These are phyloP conservation scores for Vanrija humicola DNA, from an alignment of 1,284 basidiomycete genomes.

Conservation along the genomic window DNA sequence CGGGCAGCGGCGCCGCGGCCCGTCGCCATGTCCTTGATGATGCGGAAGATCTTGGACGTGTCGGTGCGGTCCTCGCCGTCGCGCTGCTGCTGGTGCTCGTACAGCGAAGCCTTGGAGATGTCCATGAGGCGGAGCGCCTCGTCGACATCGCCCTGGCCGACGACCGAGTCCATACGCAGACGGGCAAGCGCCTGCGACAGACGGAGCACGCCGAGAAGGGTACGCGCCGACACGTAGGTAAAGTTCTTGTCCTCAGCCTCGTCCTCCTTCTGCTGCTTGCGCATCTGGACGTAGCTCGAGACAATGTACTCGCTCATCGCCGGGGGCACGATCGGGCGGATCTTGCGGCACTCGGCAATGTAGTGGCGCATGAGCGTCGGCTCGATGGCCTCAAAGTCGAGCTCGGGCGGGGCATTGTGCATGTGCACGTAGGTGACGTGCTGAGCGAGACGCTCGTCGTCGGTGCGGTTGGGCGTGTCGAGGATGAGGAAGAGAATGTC, in stretches of 20 bases:
- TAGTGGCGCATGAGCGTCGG: slow-evolving; percentile 91
- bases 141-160: slow-evolving; percentile 85
- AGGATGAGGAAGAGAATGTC: slow-evolving; percentile 96
- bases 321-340: slow-evolving; percentile 79
- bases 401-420: slow-evolving; percentile 81
- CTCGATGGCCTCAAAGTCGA: slow-evolving; percentile 71
- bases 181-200: slow-evolving; percentile 92
- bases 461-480: slow-evolving; percentile 89
- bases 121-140: slow-evolving; percentile 97
- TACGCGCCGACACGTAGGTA: slow-evolving; percentile 94
- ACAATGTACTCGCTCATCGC: slow-evolving; percentile 91
- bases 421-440: slow-evolving; percentile 99
- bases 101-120: slow-evolving; percentile 84
- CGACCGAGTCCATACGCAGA: slow-evolving; percentile 73
- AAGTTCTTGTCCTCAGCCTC: slow-evolving; percentile 83
- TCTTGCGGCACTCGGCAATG: slow-evolving; percentile 86
- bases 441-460: slow-evolving; percentile 91
- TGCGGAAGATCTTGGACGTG: slow-evolving; percentile 76
- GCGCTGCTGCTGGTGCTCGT: slow-evolving; percentile 64
- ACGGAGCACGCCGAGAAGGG: slow-evolving; percentile 88
- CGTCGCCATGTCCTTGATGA: slow-evolving; percentile 78
- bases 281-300: slow-evolving; percentile 89
- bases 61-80: slow-evolving; percentile 66
- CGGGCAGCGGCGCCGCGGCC: slow-evolving; percentile 48
- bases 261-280: slow-evolving; percentile 87